These are phyloP conservation scores for Echeveria elegans DNA, from an alignment of 164 flowering plant genomes.

Conservation along the genomic window DNA sequence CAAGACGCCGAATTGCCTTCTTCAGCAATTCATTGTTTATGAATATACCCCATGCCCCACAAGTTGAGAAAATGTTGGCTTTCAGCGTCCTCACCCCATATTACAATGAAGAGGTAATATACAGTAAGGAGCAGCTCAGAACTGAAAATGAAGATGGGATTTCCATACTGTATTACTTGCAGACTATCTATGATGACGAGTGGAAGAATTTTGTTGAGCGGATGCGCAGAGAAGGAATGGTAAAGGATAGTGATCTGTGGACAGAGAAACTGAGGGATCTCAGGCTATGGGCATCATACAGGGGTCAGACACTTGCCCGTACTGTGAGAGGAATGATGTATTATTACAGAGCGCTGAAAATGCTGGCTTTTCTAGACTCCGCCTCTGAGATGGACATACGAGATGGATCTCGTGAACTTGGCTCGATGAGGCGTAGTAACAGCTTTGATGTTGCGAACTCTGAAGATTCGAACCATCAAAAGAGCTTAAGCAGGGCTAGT, in stretches of 20 bases:
- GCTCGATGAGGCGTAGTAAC: conserved; percentile 24
- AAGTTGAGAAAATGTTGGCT: conserved; percentile 62
- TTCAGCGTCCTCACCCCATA: conserved; percentile 67
- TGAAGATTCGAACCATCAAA: conserved; percentile 23
- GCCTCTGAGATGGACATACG: conserved; percentile 57
- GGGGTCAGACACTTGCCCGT: conserved; percentile 63
- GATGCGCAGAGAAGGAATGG: conserved; percentile 53
- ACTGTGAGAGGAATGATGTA: conserved; percentile 77
- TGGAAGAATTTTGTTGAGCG: conserved; percentile 60
- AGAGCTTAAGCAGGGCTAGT: conserved; percentile 32
- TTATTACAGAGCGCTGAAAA: conserved; percentile 51
- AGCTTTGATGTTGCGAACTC: conserved; percentile 18
- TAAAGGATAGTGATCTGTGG: conserved; percentile 36
- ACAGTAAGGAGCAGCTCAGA: conserved; percentile 44
- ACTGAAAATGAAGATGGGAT: conserved; percentile 60
- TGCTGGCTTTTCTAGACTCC: conserved; percentile 60
- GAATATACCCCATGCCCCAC: conserved; percentile 74
- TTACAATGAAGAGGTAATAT: conserved; percentile 52
- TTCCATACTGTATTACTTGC: conserved; percentile 48
- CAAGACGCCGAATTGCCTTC: conserved; percentile 59
- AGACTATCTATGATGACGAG: conserved; percentile 51
- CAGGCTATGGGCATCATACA: conserved; percentile 60
- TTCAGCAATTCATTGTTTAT: conserved; percentile 60
- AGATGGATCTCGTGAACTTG: conserved; percentile 36
- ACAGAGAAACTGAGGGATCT: conserved; percentile 45